Percentiles rank a stretch among this genome's conserved stretches.
Evolutionary conservation across 176 grass and related monocot species (phyloP).

Genomic region (Saccharum officinarum): DNA sequence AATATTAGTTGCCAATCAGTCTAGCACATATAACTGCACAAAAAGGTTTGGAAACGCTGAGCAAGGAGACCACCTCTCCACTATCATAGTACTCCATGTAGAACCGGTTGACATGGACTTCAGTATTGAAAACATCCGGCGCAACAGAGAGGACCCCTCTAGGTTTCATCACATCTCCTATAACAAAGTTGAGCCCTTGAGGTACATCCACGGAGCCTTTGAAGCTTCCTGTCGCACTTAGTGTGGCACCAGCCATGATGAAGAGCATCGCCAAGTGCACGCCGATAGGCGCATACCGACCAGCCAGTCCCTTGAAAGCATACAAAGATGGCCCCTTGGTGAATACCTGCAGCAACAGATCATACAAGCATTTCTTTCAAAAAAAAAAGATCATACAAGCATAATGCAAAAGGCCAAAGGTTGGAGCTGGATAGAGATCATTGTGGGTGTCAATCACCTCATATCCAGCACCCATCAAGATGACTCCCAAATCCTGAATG

Average conservation of each 20-base stretch:
- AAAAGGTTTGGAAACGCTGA: neutral
- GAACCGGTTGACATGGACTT: conserved; percentile 95
- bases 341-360: conserved; percentile 59
- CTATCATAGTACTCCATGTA: conserved; percentile 98
- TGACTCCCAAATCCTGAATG: conserved; percentile 77
- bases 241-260: conserved; percentile 88
- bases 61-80: conserved; percentile 70
- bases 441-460: conserved; percentile 51
- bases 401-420: neutral
- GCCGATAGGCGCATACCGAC: conserved; percentile 77
- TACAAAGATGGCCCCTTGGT: conserved; percentile 78
- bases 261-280: conserved; percentile 94
- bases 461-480: conserved; percentile 95
- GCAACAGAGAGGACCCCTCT: conserved; percentile 66
- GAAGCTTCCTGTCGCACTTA: conserved; percentile 85
- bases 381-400: neutral
- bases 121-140: conserved; percentile 68
- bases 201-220: conserved; percentile 84
- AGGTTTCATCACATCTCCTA: conserved; percentile 88
- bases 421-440: neutral
- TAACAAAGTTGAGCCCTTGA: conserved; percentile 88
- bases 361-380: neutral
- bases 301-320: conserved; percentile 88
- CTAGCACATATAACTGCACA: neutral
- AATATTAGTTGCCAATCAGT: neutral